A percentile compares a stretch with the other conserved stretches of the same genome.
These are phyloP conservation scores for Plenodomus tracheiphilus DNA, from an alignment of 2,329 filamentous ascomycete genomes.

Conservation along the genomic window DNA sequence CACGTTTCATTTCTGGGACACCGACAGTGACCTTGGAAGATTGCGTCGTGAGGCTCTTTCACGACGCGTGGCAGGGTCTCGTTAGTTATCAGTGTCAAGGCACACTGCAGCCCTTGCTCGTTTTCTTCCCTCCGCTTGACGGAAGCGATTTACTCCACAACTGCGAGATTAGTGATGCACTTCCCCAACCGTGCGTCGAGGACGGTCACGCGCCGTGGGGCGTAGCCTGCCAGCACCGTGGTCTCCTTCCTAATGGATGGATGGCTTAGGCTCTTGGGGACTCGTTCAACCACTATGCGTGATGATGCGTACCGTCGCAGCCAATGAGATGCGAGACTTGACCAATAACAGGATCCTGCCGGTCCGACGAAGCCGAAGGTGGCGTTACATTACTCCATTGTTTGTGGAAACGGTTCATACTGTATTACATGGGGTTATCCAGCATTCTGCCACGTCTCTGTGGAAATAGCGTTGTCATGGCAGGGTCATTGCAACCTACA, in stretches of 20 bases:
- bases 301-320: background rate
- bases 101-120: background rate
- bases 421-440: no score
- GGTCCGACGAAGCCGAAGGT: background rate
- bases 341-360: no score
- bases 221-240: background rate
- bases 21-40: no score
- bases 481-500: no score
- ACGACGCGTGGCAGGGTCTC: background rate
- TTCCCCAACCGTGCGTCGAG: conserved; percentile 2
- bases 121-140: background rate
- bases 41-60: background rate
- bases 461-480: no score
- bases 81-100: background rate
- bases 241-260: conserved; percentile 2
- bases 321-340: background rate
- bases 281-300: no score
- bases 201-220: conserved; percentile 10
- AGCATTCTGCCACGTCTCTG: no score
- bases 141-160: background rate
- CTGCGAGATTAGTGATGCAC: background rate
- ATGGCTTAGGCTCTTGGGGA: background rate
- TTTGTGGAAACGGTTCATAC: no score
- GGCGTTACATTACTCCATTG: background rate
- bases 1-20: conserved; percentile 2